phyloP scores from a whole-genome alignment of 805 yeast genomes.

The Ogataea methanolica region DNA sequence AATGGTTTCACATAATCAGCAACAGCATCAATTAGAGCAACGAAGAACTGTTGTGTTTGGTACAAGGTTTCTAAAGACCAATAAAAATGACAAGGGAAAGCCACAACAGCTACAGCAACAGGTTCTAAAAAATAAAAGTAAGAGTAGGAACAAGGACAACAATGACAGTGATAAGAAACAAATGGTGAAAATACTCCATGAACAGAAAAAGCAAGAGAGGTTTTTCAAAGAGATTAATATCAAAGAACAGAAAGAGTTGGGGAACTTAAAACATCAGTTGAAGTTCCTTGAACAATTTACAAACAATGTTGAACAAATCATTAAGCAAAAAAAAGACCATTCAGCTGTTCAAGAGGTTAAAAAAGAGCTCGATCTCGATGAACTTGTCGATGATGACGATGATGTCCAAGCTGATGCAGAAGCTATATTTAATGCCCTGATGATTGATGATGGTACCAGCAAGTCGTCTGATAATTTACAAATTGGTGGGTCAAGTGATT shows the following conservation, averaged over 20 bases:
- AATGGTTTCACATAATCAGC: too few species aligned
- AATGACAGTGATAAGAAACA: too few species aligned
- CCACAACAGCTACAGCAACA: too few species aligned
- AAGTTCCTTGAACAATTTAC: slow-evolving; percentile 28
- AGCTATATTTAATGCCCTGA: slow-evolving; percentile 23
- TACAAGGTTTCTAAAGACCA: not conserved
- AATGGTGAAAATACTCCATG: too few species aligned
- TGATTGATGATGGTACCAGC: slow-evolving; percentile 13
- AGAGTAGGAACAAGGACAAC: too few species aligned
- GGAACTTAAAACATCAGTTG: slow-evolving; percentile 24
- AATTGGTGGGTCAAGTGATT: too few species aligned
- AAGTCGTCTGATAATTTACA: not conserved
- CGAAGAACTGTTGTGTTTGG: slow-evolving; percentile 6
- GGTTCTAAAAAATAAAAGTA: too few species aligned
- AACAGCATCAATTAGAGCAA: not conserved
- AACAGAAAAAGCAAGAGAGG: not conserved
- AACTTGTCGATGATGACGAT: slow-evolving; percentile 12
- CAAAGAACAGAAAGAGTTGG: slow-evolving; percentile 24
- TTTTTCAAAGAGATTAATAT: not conserved
- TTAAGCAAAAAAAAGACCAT: slow-evolving; percentile 19
- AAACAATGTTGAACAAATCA: slow-evolving; percentile 20
- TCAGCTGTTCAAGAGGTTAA: slow-evolving; percentile 7
- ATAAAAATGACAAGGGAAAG: not conserved
- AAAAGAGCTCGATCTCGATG: slow-evolving; percentile 14
- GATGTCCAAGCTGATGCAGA: slow-evolving; percentile 25